Percentiles rank a stretch among this genome's conserved stretches.
These are phyloP conservation scores for Luffa aegyptiaca DNA, from an alignment of 306 rosid genomes.

Conservation along the genomic window DNA sequence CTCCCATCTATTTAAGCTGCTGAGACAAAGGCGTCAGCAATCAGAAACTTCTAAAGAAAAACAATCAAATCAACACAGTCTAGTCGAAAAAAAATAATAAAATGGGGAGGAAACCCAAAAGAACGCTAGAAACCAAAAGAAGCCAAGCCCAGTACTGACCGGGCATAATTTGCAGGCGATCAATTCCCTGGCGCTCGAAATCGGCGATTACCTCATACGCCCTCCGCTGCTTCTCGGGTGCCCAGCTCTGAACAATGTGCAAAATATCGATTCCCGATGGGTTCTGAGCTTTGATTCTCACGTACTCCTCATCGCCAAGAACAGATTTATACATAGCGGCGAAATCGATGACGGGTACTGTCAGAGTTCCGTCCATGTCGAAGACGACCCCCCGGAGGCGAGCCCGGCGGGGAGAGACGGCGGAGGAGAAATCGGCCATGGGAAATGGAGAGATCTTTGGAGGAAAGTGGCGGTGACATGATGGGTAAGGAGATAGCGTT, in stretches of 20 bases:
- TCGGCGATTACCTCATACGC: slow-evolving; percentile 65
- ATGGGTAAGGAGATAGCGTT: neutral
- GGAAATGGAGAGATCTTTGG: neutral
- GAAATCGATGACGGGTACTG: slow-evolving; percentile 83
- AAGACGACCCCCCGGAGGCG: slow-evolving; percentile 83
- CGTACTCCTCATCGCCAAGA: slow-evolving; percentile 66
- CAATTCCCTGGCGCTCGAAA: slow-evolving; percentile 58
- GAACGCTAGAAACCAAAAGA: too few species aligned
- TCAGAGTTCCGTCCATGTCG: slow-evolving; percentile 98
- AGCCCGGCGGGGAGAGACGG: slow-evolving; percentile 15
- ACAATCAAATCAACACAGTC: neutral
- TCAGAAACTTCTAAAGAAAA: neutral
- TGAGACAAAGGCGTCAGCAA: neutral
- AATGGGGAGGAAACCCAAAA: neutral
- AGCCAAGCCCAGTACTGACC: slow-evolving; percentile 25
- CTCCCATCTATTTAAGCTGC: slow-evolving; percentile 2
- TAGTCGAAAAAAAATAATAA: neutral
- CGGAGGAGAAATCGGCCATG: slow-evolving; percentile 28
- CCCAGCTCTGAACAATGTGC: slow-evolving; percentile 56
- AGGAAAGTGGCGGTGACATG: neutral
- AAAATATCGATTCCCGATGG: slow-evolving; percentile 80
- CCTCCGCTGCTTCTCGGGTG: slow-evolving; percentile 37
- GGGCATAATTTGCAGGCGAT: slow-evolving; percentile 87
- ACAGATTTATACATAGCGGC: slow-evolving; percentile 72
- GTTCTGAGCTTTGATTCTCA: slow-evolving; percentile 29